These are phyloP conservation scores for Biscutella laevigata DNA, from an alignment of 441 rosid genomes.

Conservation along the genomic window DNA sequence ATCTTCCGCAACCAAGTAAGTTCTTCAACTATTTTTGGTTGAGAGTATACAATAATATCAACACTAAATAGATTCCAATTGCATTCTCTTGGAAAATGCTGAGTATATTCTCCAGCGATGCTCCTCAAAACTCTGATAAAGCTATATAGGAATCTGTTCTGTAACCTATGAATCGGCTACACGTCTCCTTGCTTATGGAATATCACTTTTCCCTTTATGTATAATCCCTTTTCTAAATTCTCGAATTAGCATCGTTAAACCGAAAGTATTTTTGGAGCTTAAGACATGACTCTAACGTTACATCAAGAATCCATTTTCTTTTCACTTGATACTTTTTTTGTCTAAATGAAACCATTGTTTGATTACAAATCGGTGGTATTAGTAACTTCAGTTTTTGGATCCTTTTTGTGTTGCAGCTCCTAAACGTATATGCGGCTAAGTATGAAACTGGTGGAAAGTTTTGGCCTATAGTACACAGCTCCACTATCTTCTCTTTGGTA, in stretches of 20 bases:
- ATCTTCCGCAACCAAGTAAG: slow-evolving; percentile 82
- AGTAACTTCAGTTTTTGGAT: background rate
- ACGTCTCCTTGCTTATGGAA: slow-evolving; percentile 14
- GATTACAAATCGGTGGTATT: slow-evolving; percentile 15
- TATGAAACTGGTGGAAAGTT: slow-evolving; percentile 72
- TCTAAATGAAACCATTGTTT: background rate
- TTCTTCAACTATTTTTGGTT: background rate
- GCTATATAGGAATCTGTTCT: slow-evolving; percentile 16
- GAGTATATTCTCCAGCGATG: slow-evolving; percentile 4
- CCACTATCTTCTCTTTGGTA: slow-evolving; percentile 65
- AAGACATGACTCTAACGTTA: slow-evolving; percentile 15
- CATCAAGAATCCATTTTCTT: slow-evolving; percentile 19
- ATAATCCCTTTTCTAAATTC: slow-evolving; percentile 9
- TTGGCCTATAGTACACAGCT: slow-evolving; percentile 82
- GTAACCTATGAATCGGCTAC: slow-evolving; percentile 13
- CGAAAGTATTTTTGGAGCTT: slow-evolving; percentile 12
- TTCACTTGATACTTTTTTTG: slow-evolving; percentile 15
- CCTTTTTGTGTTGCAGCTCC: slow-evolving; percentile 42
- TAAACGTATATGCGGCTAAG: slow-evolving; percentile 73
- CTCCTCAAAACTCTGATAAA: slow-evolving; percentile 19
- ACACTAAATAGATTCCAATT: slow-evolving; percentile 7
- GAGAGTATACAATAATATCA: background rate
- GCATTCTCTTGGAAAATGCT: slow-evolving; percentile 18
- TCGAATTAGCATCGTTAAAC: slow-evolving; percentile 19
- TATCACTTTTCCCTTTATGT: slow-evolving; percentile 15